Conservation (phyloP, 1,284 basidiomycete genomes). For the Tylopilus sp. region DNA sequence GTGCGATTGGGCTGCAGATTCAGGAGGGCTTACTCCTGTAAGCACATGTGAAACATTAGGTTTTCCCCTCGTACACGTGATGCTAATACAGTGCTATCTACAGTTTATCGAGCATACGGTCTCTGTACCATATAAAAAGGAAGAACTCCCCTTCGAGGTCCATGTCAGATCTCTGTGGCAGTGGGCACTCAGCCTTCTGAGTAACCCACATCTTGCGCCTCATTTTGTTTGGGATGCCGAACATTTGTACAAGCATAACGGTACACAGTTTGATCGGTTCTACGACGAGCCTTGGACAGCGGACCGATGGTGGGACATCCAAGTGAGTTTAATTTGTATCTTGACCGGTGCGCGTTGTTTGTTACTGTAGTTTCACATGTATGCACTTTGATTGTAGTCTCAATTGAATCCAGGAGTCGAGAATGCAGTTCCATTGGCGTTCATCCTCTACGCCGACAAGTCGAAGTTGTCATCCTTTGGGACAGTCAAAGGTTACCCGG, state of each 20-base stretch:
- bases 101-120: conserved; percentile 11
- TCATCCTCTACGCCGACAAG: conserved; percentile 34
- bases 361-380: too few relatives aligned
- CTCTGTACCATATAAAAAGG: conserved; percentile 7
- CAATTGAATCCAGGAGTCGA: background rate
- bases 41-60: background rate
- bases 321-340: conserved; percentile 30
- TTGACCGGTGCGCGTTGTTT: too few relatives aligned
- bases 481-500: conserved; percentile 54
- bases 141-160: conserved; percentile 2
- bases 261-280: conserved; percentile 31
- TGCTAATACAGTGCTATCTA: too few relatives aligned
- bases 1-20: background rate
- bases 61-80: too few relatives aligned
- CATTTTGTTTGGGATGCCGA: conserved; percentile 27
- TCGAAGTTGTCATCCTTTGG: conserved; percentile 20
- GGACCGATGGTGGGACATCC: conserved; percentile 40
- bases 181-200: conserved; percentile 36
- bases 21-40: background rate
- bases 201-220: conserved; percentile 29
- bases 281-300: conserved; percentile 45
- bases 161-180: conserved; percentile 35
- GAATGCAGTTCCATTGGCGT: conserved; percentile 3
- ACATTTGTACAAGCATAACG: conserved; percentile 31
- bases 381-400: too few relatives aligned